Base-by-base conservation (phyloP, 2,329 filamentous ascomycete genomes). In the Venturia asperata region DNA sequence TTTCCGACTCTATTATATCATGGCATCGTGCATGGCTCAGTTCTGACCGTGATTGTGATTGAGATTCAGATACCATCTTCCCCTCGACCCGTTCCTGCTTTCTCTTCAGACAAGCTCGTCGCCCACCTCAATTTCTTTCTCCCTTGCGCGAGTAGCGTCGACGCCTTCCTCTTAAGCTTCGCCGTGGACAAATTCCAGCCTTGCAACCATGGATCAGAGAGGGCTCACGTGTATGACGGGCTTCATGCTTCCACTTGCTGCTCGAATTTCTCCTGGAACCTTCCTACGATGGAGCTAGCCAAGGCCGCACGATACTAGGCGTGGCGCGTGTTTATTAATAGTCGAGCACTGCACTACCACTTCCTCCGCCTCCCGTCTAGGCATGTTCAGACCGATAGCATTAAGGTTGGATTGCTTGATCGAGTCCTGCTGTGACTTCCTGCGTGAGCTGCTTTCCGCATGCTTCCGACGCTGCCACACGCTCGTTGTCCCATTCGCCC, bases 271-370 rank as follows among this genome's bases (percentile, higher is more conserved):
- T 27, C 5, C 30, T 56, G 11, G 11, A 19, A 56, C 13, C 27
- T 34, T 37, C 52, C 13, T 30, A 37, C 24, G 52, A 58, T 58
- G 52, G 52, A 58, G 52, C 52, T 58, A 58, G 52, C 24, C 5
- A 21, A 58, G 30, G 7, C 49, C 2, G 37, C 52, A 58, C 52
- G 52, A 58, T 58, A 37, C 24, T 15, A 58, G 1, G n/a, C 30
- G 52, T 9, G 52, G 52, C 11, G 52, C 27, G 9, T 4, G 52
- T 34, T 37, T 58, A 58, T 58, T 39, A 58, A 34, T 58, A 58
- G 52, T 15, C 39, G 39, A 41, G 39, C 21, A 27, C 21, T 3
- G 30, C 21, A 27, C 47, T 41, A 15, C 11, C 6, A 5, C 21
- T 21, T 52, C 13, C 24, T 30, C 24, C 13, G 21, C 21, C 27